Evolutionary conservation across 2,329 filamentous ascomycete genomes (phyloP).

Genomic region (Plectosphaerella cucumerina): DNA sequence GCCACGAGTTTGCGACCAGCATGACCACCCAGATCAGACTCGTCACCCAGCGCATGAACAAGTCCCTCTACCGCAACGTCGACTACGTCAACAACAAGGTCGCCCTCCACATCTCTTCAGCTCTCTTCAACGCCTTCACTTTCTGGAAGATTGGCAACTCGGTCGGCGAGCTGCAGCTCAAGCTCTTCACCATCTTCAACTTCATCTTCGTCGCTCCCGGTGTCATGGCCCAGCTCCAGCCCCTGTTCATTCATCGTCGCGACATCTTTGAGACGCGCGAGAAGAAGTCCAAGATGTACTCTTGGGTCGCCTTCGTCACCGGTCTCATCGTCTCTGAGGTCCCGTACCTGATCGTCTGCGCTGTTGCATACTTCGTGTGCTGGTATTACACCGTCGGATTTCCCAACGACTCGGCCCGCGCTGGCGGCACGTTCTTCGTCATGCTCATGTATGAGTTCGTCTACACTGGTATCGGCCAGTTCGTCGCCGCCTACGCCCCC

Average conservation of each 20-base stretch:
- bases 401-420: slow-evolving; percentile 36
- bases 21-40: slow-evolving; percentile 60
- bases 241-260: slow-evolving; percentile 51
- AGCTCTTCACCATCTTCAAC: slow-evolving; percentile 58
- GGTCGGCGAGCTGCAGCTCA: slow-evolving; percentile 46
- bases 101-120: slow-evolving; percentile 47
- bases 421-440: slow-evolving; percentile 49
- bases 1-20: slow-evolving; percentile 68
- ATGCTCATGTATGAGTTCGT: slow-evolving; percentile 57
- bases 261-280: slow-evolving; percentile 56
- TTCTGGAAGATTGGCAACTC: slow-evolving; percentile 56
- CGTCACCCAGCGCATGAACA: slow-evolving; percentile 59
- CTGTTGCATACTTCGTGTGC: slow-evolving; percentile 43
- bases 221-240: slow-evolving; percentile 55
- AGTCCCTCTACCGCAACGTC: slow-evolving; percentile 61
- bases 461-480: slow-evolving; percentile 58
- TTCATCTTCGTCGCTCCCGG: slow-evolving; percentile 60
- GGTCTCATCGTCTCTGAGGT: slow-evolving; percentile 45
- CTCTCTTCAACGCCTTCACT: slow-evolving; percentile 57
- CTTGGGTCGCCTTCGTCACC: slow-evolving; percentile 55
- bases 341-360: slow-evolving; percentile 40
- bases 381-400: slow-evolving; percentile 58
- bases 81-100: slow-evolving; percentile 65
- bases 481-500: slow-evolving; percentile 58
- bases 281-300: slow-evolving; percentile 59